phyloP scores from a whole-genome alignment of 2,329 filamentous ascomycete species.

The Zelopaecilomyces penicillatus region DNA sequence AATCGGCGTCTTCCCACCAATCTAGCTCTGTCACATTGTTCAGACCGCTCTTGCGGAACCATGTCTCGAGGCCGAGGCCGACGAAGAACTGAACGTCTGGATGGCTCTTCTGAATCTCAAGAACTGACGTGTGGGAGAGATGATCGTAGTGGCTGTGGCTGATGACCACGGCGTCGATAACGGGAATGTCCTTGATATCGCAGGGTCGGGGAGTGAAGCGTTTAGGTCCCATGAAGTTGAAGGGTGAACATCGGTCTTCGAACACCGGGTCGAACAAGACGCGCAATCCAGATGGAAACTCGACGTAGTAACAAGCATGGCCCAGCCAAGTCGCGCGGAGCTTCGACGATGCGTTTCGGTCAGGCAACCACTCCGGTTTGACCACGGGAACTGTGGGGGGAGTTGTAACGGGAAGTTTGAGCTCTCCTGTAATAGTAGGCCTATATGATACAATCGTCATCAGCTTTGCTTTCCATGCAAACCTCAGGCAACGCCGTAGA shows the following conservation, averaged over 20 bases:
- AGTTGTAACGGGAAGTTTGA: slow-evolving; percentile 49
- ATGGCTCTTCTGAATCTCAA: slow-evolving; percentile 60
- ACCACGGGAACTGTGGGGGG: slow-evolving; percentile 58
- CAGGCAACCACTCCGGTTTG: slow-evolving; percentile 57
- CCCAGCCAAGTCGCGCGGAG: slow-evolving; percentile 90
- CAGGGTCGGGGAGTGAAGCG: slow-evolving; percentile 74
- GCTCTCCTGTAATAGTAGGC: slow-evolving; percentile 31
- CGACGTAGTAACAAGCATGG: slow-evolving; percentile 88
- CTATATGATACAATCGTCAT: slow-evolving; percentile 11
- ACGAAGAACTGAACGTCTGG: slow-evolving; percentile 83
- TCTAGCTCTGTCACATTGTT: slow-evolving; percentile 79
- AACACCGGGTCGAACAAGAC: slow-evolving; percentile 94
- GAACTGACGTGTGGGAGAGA: slow-evolving; percentile 67
- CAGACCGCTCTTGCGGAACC: slow-evolving; percentile 68
- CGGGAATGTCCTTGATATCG: slow-evolving; percentile 66
- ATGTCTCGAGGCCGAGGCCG: slow-evolving; percentile 70
- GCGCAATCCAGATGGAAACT: slow-evolving; percentile 77
- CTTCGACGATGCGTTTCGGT: slow-evolving; percentile 44
- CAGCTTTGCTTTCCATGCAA: too few relatives aligned
- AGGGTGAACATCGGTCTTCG: slow-evolving; percentile 74
- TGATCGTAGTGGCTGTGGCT: slow-evolving; percentile 94
- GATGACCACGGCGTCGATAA: slow-evolving; percentile 70
- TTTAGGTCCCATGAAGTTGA: slow-evolving; percentile 62
- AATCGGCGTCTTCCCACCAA: slow-evolving; percentile 82
- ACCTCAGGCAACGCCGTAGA: too few relatives aligned